Percentiles rank a stretch among this genome's conserved stretches.
phyloP scores from a whole-genome alignment of 2,329 filamentous ascomycete species.

The Talaromyces verruculosus region DNA sequence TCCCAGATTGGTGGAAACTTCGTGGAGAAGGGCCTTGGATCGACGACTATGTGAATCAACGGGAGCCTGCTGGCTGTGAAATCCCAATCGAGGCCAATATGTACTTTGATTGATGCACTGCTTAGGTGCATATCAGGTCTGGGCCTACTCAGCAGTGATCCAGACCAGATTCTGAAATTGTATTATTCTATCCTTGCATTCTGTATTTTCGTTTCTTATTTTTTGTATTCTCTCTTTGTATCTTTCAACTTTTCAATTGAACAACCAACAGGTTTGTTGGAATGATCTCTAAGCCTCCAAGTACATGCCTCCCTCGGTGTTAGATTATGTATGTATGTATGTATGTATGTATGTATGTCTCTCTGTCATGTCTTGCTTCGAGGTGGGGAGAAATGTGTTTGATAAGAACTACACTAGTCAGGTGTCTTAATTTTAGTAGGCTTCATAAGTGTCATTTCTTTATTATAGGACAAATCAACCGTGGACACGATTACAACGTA shows the following conservation, averaged over 20 bases:
- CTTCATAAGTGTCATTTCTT: neutral
- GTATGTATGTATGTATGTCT: neutral
- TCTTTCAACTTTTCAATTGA: neutral
- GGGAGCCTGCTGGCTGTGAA: neutral
- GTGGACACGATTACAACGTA: neutral
- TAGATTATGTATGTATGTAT: neutral
- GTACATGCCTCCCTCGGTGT: neutral
- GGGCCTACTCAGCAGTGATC: neutral
- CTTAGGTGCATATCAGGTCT: neutral
- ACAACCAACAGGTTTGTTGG: neutral
- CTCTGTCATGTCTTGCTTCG: neutral
- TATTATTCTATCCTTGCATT: neutral
- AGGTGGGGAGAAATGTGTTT: neutral
- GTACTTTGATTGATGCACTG: neutral
- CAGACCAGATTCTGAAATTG: neutral
- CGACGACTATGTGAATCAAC: neutral
- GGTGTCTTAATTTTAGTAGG: neutral
- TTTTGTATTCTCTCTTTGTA: neutral
- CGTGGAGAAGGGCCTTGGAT: neutral
- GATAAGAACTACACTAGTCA: neutral
- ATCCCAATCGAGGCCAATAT: neutral
- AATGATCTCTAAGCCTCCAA: neutral
- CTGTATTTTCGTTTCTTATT: neutral
- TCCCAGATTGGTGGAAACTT: neutral
- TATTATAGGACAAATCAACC: neutral